These are phyloP conservation scores for Penicillium psychrosexuale DNA, from an alignment of 2,329 filamentous ascomycete species.

Conservation along the genomic window DNA sequence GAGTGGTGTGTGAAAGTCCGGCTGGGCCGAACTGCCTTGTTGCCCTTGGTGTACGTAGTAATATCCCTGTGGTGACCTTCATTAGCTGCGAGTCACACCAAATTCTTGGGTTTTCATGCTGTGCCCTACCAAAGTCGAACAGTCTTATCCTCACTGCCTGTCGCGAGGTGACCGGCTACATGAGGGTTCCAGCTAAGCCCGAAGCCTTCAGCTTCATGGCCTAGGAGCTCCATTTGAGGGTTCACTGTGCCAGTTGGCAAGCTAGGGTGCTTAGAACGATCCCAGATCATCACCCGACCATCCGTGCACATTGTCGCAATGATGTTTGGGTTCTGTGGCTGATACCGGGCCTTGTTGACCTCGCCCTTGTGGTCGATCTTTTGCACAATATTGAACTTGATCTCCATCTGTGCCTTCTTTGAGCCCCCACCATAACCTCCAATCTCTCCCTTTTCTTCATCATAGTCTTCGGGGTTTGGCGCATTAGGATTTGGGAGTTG, in stretches of 20 bases:
- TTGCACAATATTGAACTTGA: constrained; percentile 90
- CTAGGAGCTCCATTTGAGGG: constrained; percentile 78
- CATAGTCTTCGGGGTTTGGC: constrained; percentile 77
- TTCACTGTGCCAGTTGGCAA: constrained; percentile 70
- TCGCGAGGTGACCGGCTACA: constrained; percentile 74
- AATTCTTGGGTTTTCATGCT: neutral
- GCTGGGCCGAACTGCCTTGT: constrained; percentile 66
- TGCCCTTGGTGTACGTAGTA: constrained; percentile 67
- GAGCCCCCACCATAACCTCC: constrained; percentile 77
- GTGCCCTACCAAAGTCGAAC: constrained; percentile 75
- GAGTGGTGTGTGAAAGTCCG: constrained; percentile 82
- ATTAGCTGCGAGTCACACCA: neutral
- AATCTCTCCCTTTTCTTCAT: constrained; percentile 88
- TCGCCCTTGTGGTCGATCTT: constrained; percentile 95
- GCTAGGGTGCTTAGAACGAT: constrained; percentile 88
- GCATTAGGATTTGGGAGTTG: constrained; percentile 77
- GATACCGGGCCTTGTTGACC: constrained; percentile 97
- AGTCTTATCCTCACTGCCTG: constrained; percentile 87
- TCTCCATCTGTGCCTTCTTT: constrained; percentile 64
- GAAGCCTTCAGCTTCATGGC: constrained; percentile 86
- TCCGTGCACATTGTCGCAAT: constrained; percentile 91
- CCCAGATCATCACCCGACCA: constrained; percentile 85
- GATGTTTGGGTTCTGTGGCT: constrained; percentile 94
- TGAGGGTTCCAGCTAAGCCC: constrained; percentile 91
- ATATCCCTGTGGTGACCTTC: constrained; percentile 62